Base-by-base conservation (phyloP, 768 basidiomycete genomes). In the Pleurotus cornucopiae region DNA sequence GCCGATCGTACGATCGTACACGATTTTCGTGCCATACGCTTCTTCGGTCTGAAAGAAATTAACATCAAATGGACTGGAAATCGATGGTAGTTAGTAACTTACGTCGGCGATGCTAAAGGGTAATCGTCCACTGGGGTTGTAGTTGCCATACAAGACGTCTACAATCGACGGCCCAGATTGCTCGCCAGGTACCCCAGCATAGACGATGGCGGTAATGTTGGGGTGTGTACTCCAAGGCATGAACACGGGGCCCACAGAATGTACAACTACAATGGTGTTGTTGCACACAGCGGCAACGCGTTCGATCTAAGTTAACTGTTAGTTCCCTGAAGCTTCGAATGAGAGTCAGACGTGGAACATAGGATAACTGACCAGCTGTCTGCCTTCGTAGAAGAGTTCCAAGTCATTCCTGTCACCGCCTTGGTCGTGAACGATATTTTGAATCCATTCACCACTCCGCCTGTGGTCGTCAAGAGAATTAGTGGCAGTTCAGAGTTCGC, bases 371-470 rank as follows among this genome's bases (percentile, higher is more conserved):
- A 95, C 81, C 11, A 94, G 78, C 3, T 76, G 71, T 61, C 91
- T 87, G 6, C 88, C 91, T 38, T 78, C 79, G 54, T 80, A 76
- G 89, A 89, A 90, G 0, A 87, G 79, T 0, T 86, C 88, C 38
- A 90, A 69, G 67, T 90, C 90, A 48, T 83, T 81, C 48, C 79
- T 79, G 54, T 43, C 41, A 16, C 41, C 41, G 20, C 41, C 41
- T 43, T 43, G 41, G 11, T 43, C 41, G 13, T 43, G 41, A 3
- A 43, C 41, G 2, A 43, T 43, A 20, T 43, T 20, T 1, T n/a
- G 14, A 43, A 43, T 43, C 41, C 41, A 43, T 43, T 43, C 41
- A 1, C 41, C 41, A 20, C 41, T 43, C 41, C 14, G 14, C n/a
- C 6, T 34, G 30, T 34, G 30, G 30, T 30, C 1, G 30, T 55